These are phyloP conservation scores for Clavaria fumosa DNA, from an alignment of 768 basidiomycete genomes.

Conservation along the genomic window DNA sequence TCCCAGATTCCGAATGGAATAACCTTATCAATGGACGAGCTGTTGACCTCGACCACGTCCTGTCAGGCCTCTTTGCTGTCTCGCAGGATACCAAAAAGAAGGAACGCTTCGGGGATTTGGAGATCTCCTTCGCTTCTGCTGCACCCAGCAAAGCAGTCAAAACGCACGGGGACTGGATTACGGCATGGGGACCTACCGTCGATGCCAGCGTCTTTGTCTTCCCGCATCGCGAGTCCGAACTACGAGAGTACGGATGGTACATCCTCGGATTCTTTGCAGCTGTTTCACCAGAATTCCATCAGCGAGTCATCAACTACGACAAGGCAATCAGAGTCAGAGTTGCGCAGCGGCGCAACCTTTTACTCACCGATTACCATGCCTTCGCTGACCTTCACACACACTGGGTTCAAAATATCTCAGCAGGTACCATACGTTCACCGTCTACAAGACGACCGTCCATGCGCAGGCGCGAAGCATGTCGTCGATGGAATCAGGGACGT, in stretches of 20 bases:
- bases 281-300: conserved; percentile 5
- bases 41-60: conserved; percentile 18
- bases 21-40: conserved; percentile 13
- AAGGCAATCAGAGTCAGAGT: conserved; percentile 7
- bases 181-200: conserved; percentile 11
- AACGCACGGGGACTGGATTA: conserved; percentile 13
- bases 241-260: conserved; percentile 17
- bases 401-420: conserved; percentile 8
- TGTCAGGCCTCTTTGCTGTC: conserved; percentile 11
- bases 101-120: conserved; percentile 5
- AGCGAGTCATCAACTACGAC: conserved; percentile 19
- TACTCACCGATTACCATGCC: conserved; percentile 7
- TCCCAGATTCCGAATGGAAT: conserved; percentile 16
- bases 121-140: too few relatives aligned
- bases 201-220: conserved; percentile 15
- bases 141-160: too few relatives aligned
- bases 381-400: conserved; percentile 10
- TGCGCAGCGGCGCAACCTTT: conserved; percentile 6
- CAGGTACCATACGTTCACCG: neutral
- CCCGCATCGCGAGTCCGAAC: conserved; percentile 15
- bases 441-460: too few relatives aligned
- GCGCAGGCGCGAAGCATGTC: conserved; percentile 7
- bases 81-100: conserved; percentile 7
- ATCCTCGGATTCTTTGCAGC: conserved; percentile 16
- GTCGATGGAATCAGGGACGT: conserved; percentile 8